Base-by-base conservation (phyloP, 345 rosid species). In the Salix exigua region DNA sequence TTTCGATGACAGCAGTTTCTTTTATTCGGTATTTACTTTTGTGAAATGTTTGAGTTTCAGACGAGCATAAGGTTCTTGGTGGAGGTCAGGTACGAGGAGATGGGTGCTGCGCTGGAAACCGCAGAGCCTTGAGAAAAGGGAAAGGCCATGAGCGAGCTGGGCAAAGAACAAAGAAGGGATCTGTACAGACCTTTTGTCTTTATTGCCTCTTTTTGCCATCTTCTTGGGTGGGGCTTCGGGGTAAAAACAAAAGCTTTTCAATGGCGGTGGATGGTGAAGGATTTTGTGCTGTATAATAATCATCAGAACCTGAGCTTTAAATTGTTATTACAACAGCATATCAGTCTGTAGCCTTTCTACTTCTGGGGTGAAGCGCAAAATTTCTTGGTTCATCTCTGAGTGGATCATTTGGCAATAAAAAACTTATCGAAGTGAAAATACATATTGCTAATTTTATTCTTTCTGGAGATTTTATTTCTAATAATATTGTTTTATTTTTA, bases 1-100 rank as follows among this genome's bases (percentile, higher is more conserved):
- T 44, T 44, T 14, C 18, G 14, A 18, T 44, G 50, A 16, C 26
- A 10, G 16, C 12, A 40, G 19, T 3, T 37, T 19, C 7, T 19
- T 38, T 67, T 48, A 19, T 19, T 4, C 6, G 30, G 14, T 67
- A 37, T 17, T 35, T 9, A 21, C 26, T 67, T 42, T 10, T 10
- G 14, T 23, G 64, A 38, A 50, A 3, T 16, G 1, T 42, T 14
- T 23, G n/a, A 40, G 21, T 61, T 68, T 68, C 89, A 90, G 97
- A 87, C 87, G 1, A 86, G 89, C 78, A 87, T 89, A 72, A 83
- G 86, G 85, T 92, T 90, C 83, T 76, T 91, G 86, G 96, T 91
- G 72, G 90, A 81, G 71, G 91, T 89, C 72, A 92, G 86, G 86
- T 92, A 87, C 25, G 97, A 90, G 71, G 92, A 91, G 78, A 85